Base-by-base conservation (phyloP, 1,284 basidiomycete species). In the Leccinum pachyderme region DNA sequence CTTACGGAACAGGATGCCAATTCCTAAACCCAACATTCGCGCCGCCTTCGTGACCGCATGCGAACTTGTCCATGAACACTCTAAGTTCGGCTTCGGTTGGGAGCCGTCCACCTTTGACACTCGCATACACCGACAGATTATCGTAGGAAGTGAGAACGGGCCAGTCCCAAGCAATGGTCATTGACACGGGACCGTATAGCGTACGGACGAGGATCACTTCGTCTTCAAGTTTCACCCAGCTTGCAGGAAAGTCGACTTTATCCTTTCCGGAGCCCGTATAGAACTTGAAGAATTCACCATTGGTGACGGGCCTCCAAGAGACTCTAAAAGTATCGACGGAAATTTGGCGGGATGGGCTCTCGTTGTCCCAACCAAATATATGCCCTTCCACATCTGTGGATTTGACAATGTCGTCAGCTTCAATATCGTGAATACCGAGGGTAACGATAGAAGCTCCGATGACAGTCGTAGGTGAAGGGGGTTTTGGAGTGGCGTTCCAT, bases 361-460 rank as follows among this genome's bases (percentile, higher is more conserved):
- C 96, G 64, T 93, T 95, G 72, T 99, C 97, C 96, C 95, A 98
- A 0, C 95, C 97, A 67, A 92, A 95, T 59, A 89, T 86, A 65
- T 95, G 89, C 15, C 73, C 72, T 13, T 75, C 68, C 44, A 81
- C 66, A 47, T 81, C 71, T 6, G 61, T 58, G 7, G 65, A 64
- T 12, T 68, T 65, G 2, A 59, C 58, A 6, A 70, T 73, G 66
- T 98, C 95, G 8, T 88, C 79, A 0, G 69, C 73, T 70, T 98
- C 95, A 48, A 73, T 63, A 67, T 99, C 97, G 63, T 96, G 82
- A 63, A 95, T 93, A 0, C 96, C 96, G 1, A 98, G 70, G 2
- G 72, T 72, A 41, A 98, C 70, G 0, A 73, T 79, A 3, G 78
- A 80, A 1, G 84, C 82, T 0, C 86, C 84, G 15, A 95, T 76